Conservation (phyloP, 2,329 filamentous ascomycete genomes). For the Microsporum ferrugineum region DNA sequence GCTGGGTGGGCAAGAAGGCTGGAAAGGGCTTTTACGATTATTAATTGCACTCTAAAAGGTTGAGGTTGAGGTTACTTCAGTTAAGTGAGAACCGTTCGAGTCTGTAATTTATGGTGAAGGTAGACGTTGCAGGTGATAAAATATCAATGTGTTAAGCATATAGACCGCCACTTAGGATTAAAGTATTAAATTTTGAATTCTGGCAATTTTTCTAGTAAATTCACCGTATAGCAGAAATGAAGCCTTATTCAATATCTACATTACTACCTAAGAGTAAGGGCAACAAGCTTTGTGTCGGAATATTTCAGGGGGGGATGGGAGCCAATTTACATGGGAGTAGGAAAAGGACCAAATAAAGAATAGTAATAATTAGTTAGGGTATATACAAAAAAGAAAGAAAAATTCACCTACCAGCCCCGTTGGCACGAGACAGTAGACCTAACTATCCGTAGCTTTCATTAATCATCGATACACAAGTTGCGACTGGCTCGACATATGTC, state of each 20-base stretch:
- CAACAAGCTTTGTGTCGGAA: no score
- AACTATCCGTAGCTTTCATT: background rate
- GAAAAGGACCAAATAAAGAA: no score
- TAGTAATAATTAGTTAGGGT: no score
- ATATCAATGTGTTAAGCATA: background rate
- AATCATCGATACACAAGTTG: background rate
- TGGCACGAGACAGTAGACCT: background rate
- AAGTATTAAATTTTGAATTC: background rate
- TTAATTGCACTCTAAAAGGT: background rate
- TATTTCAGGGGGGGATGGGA: no score
- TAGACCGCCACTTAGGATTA: background rate
- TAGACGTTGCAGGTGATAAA: background rate
- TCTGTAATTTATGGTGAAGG: background rate
- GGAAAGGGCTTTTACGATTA: slow-evolving; percentile 80
- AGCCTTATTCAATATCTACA: no score
- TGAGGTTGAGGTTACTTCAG: background rate
- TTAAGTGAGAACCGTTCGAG: background rate
- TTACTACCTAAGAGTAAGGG: no score
- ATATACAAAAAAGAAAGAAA: background rate
- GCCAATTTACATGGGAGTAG: no score
- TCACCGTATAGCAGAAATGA: background rate
- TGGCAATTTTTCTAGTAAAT: background rate
- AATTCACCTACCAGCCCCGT: background rate
- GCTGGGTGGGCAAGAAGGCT: slow-evolving; percentile 95
- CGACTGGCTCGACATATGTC: background rate